Evolutionary conservation across 2,329 filamentous ascomycete species (phyloP).

Genomic region (Cephalotrichum gorgonifer): DNA sequence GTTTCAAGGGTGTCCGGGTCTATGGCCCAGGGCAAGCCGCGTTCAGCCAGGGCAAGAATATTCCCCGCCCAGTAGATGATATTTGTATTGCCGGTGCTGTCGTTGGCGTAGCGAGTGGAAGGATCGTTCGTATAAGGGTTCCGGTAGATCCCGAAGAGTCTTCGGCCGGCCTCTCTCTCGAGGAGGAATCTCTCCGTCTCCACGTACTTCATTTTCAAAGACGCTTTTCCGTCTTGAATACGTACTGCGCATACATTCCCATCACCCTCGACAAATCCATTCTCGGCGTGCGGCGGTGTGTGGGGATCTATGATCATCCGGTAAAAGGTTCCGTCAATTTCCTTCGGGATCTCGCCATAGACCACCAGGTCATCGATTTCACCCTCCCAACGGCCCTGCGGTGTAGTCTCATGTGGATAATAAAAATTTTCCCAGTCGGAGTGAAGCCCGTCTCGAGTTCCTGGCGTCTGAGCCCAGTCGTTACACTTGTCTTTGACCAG

Average conservation of each 20-base stretch:
- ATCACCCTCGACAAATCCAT: constrained; percentile 22
- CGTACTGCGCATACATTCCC: constrained; percentile 26
- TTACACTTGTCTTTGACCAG: too few relatives aligned
- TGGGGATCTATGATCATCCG: neutral
- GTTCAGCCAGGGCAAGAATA: constrained; percentile 36
- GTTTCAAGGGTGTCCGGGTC: constrained; percentile 28
- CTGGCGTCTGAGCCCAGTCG: too few relatives aligned
- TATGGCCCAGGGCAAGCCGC: constrained; percentile 26
- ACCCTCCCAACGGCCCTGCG: neutral
- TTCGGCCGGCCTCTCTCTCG: constrained; percentile 23
- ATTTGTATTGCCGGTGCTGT: constrained; percentile 15
- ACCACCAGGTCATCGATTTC: constrained; percentile 2
- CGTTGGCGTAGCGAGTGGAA: constrained; percentile 19
- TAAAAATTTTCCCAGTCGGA: neutral
- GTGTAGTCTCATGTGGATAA: neutral
- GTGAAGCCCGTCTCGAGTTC: neutral
- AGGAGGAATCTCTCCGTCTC: constrained; percentile 27
- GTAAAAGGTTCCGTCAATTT: constrained; percentile 7
- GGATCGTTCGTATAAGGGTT: constrained; percentile 25
- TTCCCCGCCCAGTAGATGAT: constrained; percentile 29
- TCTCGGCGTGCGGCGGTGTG: neutral
- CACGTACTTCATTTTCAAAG: constrained; percentile 25
- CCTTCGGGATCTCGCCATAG: constrained; percentile 7
- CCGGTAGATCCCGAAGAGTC: constrained; percentile 24
- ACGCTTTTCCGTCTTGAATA: constrained; percentile 20